Evolutionary conservation across 768 basidiomycete species (phyloP), one percentile per base, ranked within the genome.

Genomic region (Russula compacta): DNA sequence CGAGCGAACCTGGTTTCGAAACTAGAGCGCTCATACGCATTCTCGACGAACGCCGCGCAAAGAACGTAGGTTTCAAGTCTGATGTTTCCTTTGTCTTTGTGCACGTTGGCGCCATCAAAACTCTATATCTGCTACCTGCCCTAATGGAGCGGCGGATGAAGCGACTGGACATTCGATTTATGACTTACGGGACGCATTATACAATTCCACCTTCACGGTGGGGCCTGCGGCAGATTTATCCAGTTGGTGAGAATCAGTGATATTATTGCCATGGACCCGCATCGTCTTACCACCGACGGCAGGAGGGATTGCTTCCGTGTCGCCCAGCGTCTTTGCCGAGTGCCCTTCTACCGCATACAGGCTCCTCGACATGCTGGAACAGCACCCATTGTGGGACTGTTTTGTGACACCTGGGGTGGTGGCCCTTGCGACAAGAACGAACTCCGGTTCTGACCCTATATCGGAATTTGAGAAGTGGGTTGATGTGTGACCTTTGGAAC

Each of bases 271-370:
- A 29, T 49, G 43, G 38, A 32, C 39, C 14, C 9, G 24, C 29
- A 66, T 48, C 17, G 11, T 36, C 43, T 32, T 40, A 53, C 35
- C 36, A 35, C 61, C 24, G 14, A 10, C 32, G 17, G 6, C 60
- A 91, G 89, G 89, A 51, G 89, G 89, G 3, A 72, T 91, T 63
- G 78, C 84, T 2, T 88, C 87, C 1, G 86, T 91, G 60, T 85
- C 84, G 17, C 78, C 88, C 1, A 73, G 73, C 56, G 85, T 82
- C 19, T 75, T 91, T 50, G 63, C 78, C 12, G 77, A 81, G 39
- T 77, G 85, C 67, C 81, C 82, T 6, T 54, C 76, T 39, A 80
- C 76, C 14, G 71, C 82, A 11, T 71, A 75, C 44, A 69, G 79
- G 15, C 71, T 78, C 10, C 81, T 91, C 44, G 72, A 69, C 21